A percentile compares a stretch with the other conserved stretches of the same genome.
These are phyloP conservation scores for Botrytis aclada DNA, from an alignment of 2,329 filamentous ascomycete species.

Conservation along the genomic window DNA sequence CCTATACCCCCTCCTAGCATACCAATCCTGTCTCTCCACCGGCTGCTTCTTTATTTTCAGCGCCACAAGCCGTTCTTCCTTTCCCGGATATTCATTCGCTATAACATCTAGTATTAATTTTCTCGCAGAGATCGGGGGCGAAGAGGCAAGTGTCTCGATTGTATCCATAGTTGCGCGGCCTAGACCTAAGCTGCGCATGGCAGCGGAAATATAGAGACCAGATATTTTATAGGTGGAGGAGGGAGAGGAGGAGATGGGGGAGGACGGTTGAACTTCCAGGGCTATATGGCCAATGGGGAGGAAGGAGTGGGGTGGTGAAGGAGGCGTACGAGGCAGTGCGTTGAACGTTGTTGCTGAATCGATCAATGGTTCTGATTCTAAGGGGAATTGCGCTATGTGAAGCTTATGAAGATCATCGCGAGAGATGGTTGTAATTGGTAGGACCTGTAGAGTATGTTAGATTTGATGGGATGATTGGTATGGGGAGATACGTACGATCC, in stretches of 20 bases:
- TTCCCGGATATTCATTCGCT: slow-evolving; percentile 21
- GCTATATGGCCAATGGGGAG: slow-evolving; percentile 34
- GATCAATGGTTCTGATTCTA: slow-evolving; percentile 23
- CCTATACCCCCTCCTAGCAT: slow-evolving; percentile 31
- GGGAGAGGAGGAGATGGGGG: slow-evolving; percentile 28
- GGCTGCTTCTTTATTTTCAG: slow-evolving; percentile 18
- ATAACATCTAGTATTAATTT: slow-evolving; percentile 26
- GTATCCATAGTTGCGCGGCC: slow-evolving; percentile 32
- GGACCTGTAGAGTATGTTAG: neutral
- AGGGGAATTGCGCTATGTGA: slow-evolving; percentile 25
- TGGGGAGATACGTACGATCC: slow-evolving; percentile 27
- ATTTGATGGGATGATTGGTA: neutral
- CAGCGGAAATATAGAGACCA: slow-evolving; percentile 29
- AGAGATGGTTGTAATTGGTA: neutral
- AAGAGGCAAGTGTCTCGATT: slow-evolving; percentile 26
- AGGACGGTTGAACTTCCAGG: slow-evolving; percentile 25
- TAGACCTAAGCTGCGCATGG: slow-evolving; percentile 27
- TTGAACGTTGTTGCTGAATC: slow-evolving; percentile 27
- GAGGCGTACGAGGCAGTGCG: slow-evolving; percentile 18
- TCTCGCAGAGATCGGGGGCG: slow-evolving; percentile 26
- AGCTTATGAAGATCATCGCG: neutral
- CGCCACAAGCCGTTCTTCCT: slow-evolving; percentile 19
- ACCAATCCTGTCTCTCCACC: slow-evolving; percentile 29
- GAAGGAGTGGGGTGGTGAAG: slow-evolving; percentile 21
- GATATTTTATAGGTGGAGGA: slow-evolving; percentile 27